Evolutionary conservation across 192 early-diverging fungal genomes (phyloP), one percentile per base, ranked within the genome.

Genomic region (Diversispora eburnea): DNA sequence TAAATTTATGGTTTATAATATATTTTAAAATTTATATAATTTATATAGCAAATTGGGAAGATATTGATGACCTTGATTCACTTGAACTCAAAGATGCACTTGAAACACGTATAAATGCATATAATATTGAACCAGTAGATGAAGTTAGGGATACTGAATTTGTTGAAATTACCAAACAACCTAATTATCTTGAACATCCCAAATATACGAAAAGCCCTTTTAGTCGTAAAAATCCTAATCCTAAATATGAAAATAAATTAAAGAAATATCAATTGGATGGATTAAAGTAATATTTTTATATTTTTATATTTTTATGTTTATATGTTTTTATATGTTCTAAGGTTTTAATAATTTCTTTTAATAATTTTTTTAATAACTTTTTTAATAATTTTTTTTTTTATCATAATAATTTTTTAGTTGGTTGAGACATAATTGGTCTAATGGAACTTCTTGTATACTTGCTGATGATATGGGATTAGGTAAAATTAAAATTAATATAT

Each of bases 401-500:
- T 47, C 66, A 7, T 20, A 33, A 15, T 57, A 7, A 1, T 58
- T 62, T 72, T 17, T 12, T 77, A 90, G 85, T 52, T 92, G 89
- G 89, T 67, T 92, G 13, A 45, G 87, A 13, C 91, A 89, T 75
- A 85, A 92, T 70, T 91, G 90, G 83, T 79, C 73, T 54, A 83
- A 85, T 46, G 48, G 79, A 8, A 77, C 79, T 45, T 82, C 86
- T 25, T 88, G 86, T 66, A 87, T 91, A 72, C 70, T 91, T 33
- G 90, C 91, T 15, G 90, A 92, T 78, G 90, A 91, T 64, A 92
- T 91, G 90, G 91, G 91, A 6, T 67, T 92, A 47, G 91, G 87
- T 58, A 63, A 15, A n/a, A 63, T 43, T 62, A 6, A 42, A 41
- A 41, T 19, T 15, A n/a, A 63, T 43, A 7, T 63, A 62, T 5